phyloP scores from a whole-genome alignment of 768 basidiomycete genomes.

The Amanita molliuscula region DNA sequence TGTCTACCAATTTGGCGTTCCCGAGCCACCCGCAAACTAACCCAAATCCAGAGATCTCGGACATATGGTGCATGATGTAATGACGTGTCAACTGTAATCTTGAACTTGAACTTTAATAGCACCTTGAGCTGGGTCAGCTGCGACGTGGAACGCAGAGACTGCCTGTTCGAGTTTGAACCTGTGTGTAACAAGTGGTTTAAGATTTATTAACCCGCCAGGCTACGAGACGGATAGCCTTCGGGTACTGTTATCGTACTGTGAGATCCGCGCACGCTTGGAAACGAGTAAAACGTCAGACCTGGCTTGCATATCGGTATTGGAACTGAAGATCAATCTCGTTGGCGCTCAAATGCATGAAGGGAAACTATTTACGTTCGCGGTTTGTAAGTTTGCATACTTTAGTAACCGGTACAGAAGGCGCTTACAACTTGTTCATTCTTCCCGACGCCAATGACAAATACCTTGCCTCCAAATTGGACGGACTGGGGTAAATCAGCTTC shows the following conservation, averaged over 20 bases:
- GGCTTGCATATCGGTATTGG: conserved; percentile 62
- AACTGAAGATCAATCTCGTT: conserved; percentile 63
- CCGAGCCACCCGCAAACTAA: neutral
- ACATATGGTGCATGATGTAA: neutral
- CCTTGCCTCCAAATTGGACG: conserved; percentile 54
- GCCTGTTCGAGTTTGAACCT: conserved; percentile 65
- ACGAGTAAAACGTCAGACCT: conserved; percentile 22
- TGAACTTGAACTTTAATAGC: conserved; percentile 63
- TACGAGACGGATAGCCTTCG: conserved; percentile 77
- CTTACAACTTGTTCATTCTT: conserved; percentile 49
- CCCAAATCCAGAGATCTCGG: neutral
- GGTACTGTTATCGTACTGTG: conserved; percentile 39
- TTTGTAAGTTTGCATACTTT: neutral
- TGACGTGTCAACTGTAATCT: conserved; percentile 22
- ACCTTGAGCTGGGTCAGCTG: conserved; percentile 55
- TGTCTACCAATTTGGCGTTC: neutral
- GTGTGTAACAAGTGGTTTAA: conserved; percentile 77
- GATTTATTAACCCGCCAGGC: conserved; percentile 60
- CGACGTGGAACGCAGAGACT: conserved; percentile 68
- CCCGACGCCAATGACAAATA: conserved; percentile 64
- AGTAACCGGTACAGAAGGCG: conserved; percentile 3
- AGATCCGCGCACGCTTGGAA: neutral
- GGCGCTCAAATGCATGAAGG: conserved; percentile 64
- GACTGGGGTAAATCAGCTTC: conserved; percentile 25
- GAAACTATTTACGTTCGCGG: conserved; percentile 34